These are phyloP conservation scores for Colletotrichum sp. DNA, from an alignment of 2,329 filamentous ascomycete species.

Conservation along the genomic window DNA sequence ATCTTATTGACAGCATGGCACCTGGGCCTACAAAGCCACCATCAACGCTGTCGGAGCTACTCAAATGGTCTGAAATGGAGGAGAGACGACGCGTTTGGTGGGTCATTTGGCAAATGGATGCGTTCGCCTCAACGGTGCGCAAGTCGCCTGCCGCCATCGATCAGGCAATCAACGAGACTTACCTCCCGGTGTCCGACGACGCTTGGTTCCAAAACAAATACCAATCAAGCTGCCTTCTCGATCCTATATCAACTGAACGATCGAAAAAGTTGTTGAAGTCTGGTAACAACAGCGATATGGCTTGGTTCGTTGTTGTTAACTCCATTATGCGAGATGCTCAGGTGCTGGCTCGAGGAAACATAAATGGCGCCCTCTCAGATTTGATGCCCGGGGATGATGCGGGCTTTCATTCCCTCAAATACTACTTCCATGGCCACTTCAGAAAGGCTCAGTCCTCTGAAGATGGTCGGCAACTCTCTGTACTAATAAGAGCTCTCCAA, in stretches of 20 bases:
- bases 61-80: not conserved
- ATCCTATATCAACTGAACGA: not conserved
- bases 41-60: not conserved
- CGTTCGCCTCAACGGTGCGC: not conserved
- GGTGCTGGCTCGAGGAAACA: not conserved
- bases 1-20: not conserved
- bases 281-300: not conserved
- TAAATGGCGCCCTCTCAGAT: not conserved
- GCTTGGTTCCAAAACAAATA: not conserved
- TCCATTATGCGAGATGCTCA: not conserved
- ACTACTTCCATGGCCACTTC: not conserved
- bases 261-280: not conserved
- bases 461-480: not conserved
- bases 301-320: not conserved
- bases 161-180: not conserved
- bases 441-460: not conserved
- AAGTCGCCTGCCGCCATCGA: not conserved
- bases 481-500: not conserved
- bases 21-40: not conserved
- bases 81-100: not conserved
- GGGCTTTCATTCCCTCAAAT: not conserved
- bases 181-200: not conserved
- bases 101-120: not conserved
- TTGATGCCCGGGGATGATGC: not conserved
- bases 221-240: not conserved